phyloP scores from a whole-genome alignment of 140 eudicot genomes.

The Stevia rebaudiana region DNA sequence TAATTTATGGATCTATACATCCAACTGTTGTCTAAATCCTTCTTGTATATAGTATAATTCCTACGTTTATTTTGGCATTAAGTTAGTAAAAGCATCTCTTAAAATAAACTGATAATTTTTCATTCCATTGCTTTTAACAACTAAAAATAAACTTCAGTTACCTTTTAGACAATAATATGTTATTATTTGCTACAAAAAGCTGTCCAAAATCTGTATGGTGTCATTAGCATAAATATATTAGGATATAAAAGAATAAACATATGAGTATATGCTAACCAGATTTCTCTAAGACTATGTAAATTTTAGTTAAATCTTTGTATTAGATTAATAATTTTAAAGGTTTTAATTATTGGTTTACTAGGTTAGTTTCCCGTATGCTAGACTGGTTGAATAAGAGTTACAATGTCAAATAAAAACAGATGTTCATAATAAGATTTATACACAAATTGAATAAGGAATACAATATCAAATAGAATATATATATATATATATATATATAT shows the following conservation, averaged over 20 bases:
- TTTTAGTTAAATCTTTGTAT: too few relatives aligned
- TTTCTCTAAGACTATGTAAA: too few relatives aligned
- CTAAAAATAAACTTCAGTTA: background rate
- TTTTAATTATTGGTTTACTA: too few relatives aligned
- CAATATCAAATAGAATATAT: background rate
- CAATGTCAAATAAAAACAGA: too few relatives aligned
- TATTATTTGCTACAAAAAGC: background rate
- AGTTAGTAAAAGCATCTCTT: background rate
- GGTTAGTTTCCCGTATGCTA: too few relatives aligned
- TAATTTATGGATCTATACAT: conserved; percentile 19
- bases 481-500: too few relatives aligned
- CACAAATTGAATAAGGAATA: too few relatives aligned
- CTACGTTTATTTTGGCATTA: conserved; percentile 5
- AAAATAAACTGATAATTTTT: background rate
- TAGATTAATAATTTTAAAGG: too few relatives aligned
- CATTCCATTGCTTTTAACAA: background rate
- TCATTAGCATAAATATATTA: too few relatives aligned
- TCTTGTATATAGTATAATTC: conserved; percentile 16
- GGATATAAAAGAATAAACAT: too few relatives aligned
- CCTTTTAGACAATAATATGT: background rate
- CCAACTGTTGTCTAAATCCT: conserved; percentile 21
- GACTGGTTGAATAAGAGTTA: too few relatives aligned
- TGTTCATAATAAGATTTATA: too few relatives aligned
- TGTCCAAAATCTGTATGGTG: background rate
- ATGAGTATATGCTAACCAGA: background rate